Evolutionary conservation across 1,139 yeast species (phyloP).

Genomic region (Scheffersomyces segobiensis): DNA sequence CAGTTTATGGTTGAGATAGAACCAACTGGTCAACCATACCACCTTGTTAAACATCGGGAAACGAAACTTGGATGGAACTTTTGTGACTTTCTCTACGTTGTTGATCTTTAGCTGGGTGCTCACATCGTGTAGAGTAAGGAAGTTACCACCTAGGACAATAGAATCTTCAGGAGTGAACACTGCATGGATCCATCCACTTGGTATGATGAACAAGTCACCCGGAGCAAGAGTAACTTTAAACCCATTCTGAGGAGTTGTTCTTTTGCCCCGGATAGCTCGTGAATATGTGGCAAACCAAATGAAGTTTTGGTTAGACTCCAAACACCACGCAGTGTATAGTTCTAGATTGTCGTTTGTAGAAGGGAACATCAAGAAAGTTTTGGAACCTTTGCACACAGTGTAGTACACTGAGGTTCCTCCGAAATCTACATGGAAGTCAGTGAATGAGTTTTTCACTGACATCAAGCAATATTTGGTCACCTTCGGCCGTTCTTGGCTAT

Average conservation of each 20-base stretch:
- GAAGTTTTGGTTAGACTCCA: slow-evolving; percentile 59
- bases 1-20: slow-evolving; percentile 29
- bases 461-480: slow-evolving; percentile 84
- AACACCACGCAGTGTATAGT: slow-evolving; percentile 73
- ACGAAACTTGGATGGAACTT: slow-evolving; percentile 73
- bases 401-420: slow-evolving; percentile 93
- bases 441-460: slow-evolving; percentile 80
- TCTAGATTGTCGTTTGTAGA: slow-evolving; percentile 65
- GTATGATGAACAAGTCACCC: slow-evolving; percentile 81
- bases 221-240: slow-evolving; percentile 60
- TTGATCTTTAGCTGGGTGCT: slow-evolving; percentile 62
- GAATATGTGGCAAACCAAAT: slow-evolving; percentile 65
- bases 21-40: slow-evolving; percentile 63
- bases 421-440: slow-evolving; percentile 90
- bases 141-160: slow-evolving; percentile 85
- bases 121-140: slow-evolving; percentile 64
- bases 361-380: slow-evolving; percentile 75
- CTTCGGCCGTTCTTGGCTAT: slow-evolving; percentile 50
- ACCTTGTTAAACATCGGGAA: slow-evolving; percentile 77
- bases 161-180: slow-evolving; percentile 84
- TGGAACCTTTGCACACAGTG: slow-evolving; percentile 71
- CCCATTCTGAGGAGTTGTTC: slow-evolving; percentile 43
- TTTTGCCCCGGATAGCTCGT: slow-evolving; percentile 24
- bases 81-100: slow-evolving; percentile 63
- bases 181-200: slow-evolving; percentile 94